phyloP scores from a whole-genome alignment of 192 early-diverging fungal species.

The Phycomyces nitens region DNA sequence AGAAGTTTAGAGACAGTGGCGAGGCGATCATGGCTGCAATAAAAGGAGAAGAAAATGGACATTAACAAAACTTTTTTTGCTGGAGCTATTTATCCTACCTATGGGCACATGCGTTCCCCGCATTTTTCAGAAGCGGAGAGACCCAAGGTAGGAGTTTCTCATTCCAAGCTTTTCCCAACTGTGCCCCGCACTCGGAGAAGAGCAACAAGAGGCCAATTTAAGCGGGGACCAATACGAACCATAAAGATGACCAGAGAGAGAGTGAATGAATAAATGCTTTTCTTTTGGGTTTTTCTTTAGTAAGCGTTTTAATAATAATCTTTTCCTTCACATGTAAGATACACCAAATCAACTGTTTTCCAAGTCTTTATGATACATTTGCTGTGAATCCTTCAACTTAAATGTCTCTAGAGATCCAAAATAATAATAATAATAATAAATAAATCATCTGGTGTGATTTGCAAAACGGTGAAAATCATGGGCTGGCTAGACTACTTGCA shows the following conservation, averaged over 20 bases:
- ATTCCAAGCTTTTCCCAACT: not conserved
- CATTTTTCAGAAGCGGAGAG: constrained; percentile 7
- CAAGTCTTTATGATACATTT: no score
- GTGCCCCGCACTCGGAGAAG: not conserved
- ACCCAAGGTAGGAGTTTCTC: not conserved
- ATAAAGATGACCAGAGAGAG: not conserved
- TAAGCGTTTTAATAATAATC: no score
- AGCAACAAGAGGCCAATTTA: not conserved
- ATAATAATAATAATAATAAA: no score
- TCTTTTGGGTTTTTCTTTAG: no score
- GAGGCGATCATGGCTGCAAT: not conserved
- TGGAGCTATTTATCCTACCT: not conserved
- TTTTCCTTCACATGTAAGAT: no score
- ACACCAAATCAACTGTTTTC: no score
- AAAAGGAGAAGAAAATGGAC: not conserved
- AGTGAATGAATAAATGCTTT: no score
- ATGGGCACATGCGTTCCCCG: not conserved
- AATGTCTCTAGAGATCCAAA: no score
- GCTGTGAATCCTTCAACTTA: no score
- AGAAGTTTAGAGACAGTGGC: not conserved
- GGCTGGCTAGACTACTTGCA: no score
- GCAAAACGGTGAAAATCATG: no score
- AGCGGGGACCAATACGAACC: not conserved
- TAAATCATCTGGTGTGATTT: no score
- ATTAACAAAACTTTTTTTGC: not conserved